Evolutionary conservation across 129 eudicot genomes (phyloP).

Genomic region (Scalesia atractyloides): DNA sequence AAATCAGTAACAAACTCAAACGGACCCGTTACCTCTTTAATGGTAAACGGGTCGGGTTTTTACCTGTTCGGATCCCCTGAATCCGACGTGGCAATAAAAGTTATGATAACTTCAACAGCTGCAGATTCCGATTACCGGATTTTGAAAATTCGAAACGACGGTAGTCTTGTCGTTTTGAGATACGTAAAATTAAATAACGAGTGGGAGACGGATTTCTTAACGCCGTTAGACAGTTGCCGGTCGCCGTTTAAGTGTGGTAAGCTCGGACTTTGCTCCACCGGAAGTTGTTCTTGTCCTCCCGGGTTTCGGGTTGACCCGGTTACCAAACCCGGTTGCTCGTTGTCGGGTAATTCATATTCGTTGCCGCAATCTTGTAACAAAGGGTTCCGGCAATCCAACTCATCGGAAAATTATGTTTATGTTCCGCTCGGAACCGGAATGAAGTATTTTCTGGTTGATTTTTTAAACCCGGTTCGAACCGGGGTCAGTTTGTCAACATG

Average conservation of each 20-base stretch:
- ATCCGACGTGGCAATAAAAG: constrained; percentile 41
- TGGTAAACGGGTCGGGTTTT: constrained; percentile 61
- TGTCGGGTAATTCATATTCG: constrained; percentile 41
- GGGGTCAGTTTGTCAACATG: constrained; percentile 52
- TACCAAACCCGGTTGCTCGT: constrained; percentile 38
- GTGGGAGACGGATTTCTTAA: constrained; percentile 37
- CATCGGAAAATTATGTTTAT: constrained; percentile 41
- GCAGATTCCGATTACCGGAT: constrained; percentile 40
- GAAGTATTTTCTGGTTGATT: constrained; percentile 57
- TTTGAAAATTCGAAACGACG: constrained; percentile 50
- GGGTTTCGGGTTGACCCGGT: constrained; percentile 41
- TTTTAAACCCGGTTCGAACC: constrained; percentile 32
- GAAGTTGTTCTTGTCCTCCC: constrained; percentile 63
- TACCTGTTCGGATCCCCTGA: constrained; percentile 44
- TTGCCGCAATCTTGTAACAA: constrained; percentile 51
- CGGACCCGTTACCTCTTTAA: constrained; percentile 41
- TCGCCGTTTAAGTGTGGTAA: constrained; percentile 53
- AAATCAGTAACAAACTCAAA: constrained; percentile 42
- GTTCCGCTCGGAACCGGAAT: constrained; percentile 45
- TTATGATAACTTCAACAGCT: constrained; percentile 23
- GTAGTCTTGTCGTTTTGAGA: constrained; percentile 46
- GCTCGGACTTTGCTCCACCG: constrained; percentile 53
- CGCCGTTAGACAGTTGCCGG: constrained; percentile 54
- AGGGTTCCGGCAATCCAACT: constrained; percentile 16
- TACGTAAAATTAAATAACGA: constrained; percentile 3